These are phyloP conservation scores for Oidiodendron maius DNA, from an alignment of 495 filamentous ascomycete species.

Conservation along the genomic window DNA sequence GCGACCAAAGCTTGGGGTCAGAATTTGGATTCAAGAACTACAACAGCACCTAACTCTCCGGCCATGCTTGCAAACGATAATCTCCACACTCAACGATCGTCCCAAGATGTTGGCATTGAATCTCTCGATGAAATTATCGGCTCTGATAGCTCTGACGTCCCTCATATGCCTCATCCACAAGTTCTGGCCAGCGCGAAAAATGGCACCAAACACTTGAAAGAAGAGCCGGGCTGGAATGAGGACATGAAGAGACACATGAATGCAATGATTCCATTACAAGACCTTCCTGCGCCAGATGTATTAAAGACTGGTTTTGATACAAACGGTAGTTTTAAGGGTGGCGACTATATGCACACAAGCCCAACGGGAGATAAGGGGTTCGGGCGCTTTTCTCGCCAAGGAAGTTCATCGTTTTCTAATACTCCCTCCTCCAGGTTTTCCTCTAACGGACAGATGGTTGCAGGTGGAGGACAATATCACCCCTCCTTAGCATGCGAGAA, in stretches of 20 bases:
- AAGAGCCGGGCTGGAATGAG: background rate
- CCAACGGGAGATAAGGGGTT: no score
- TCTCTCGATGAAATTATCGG: background rate
- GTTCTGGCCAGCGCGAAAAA: no score
- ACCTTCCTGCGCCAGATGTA: conserved; percentile 1
- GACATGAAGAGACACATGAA: background rate
- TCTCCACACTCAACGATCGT: background rate
- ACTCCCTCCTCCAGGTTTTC: background rate
- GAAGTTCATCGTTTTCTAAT: no score
- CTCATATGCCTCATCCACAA: background rate
- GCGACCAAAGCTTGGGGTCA: background rate
- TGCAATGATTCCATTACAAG: background rate
- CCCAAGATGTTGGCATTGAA: background rate
- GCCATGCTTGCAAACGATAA: background rate
- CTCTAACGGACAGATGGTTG: background rate
- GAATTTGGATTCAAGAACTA: background rate
- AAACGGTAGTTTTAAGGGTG: background rate
- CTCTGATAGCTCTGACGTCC: background rate
- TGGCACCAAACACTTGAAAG: no score
- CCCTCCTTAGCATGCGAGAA: no score
- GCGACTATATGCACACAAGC: background rate
- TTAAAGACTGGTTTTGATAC: conserved; percentile 1
- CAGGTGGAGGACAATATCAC: background rate
- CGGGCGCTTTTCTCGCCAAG: no score
- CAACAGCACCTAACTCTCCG: background rate